Conservation (phyloP, 306 rosid species). For the Calophaca sinica region DNA sequence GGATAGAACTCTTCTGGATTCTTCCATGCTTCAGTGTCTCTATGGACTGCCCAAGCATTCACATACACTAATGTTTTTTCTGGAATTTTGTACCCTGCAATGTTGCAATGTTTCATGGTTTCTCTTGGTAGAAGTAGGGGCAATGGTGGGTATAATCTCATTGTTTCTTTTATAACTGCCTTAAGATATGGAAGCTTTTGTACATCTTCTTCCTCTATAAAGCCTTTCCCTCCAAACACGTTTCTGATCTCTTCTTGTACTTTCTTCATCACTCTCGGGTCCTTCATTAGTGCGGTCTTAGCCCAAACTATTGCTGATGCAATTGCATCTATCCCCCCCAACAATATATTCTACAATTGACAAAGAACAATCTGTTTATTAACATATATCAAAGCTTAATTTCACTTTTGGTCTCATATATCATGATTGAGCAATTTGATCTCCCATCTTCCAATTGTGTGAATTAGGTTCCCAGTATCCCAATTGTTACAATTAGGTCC, state of each 20-base stretch:
- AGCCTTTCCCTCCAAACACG: background rate
- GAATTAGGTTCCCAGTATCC: no score
- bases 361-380: background rate
- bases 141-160: background rate
- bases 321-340: conserved; percentile 17
- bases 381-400: no score
- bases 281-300: conserved; percentile 12
- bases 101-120: conserved; percentile 1
- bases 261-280: conserved; percentile 26
- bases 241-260: conserved; percentile 9
- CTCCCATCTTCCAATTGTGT: no score
- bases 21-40: conserved; percentile 10
- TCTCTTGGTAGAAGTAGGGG: conserved; percentile 1
- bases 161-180: conserved; percentile 22
- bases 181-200: conserved; percentile 25
- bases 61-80: background rate
- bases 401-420: no score
- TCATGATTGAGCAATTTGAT: no score
- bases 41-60: conserved; percentile 25
- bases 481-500: no score
- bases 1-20: conserved; percentile 31
- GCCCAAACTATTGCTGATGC: conserved; percentile 4
- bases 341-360: conserved; percentile 9
- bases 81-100: conserved; percentile 12
- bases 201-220: conserved; percentile 27